Evolutionary conservation across 2,329 filamentous ascomycete species (phyloP).

Genomic region (Plectosphaerella cucumerina): DNA sequence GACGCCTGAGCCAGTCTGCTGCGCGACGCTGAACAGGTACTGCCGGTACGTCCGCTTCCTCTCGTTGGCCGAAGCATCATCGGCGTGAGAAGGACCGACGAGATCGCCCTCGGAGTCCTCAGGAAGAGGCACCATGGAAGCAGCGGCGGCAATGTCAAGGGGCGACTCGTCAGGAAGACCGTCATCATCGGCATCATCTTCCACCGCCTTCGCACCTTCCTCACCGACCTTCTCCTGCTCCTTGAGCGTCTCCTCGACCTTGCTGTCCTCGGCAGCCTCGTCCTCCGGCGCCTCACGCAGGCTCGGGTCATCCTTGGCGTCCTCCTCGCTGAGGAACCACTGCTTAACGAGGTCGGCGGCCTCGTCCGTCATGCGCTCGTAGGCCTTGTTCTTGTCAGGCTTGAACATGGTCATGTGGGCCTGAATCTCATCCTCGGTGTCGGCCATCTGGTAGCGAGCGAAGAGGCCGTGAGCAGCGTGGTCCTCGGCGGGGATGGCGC

Average conservation of each 20-base stretch:
- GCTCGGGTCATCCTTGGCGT: slow-evolving; percentile 40
- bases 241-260: slow-evolving; percentile 25
- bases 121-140: slow-evolving; percentile 43
- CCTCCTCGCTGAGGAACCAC: slow-evolving; percentile 49
- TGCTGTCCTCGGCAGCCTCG: slow-evolving; percentile 23
- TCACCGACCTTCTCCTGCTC: slow-evolving; percentile 18
- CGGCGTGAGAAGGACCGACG: slow-evolving; percentile 22
- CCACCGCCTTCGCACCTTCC: slow-evolving; percentile 16
- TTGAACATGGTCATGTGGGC: slow-evolving; percentile 68
- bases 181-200: slow-evolving; percentile 11
- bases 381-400: slow-evolving; percentile 56
- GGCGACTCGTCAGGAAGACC: slow-evolving; percentile 37
- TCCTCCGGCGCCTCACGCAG: slow-evolving; percentile 35
- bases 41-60: slow-evolving; percentile 38
- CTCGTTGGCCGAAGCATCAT: slow-evolving; percentile 27
- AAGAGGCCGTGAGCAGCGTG: slow-evolving; percentile 37
- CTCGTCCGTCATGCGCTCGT: slow-evolving; percentile 58
- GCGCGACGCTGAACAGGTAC: slow-evolving; percentile 44
- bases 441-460: slow-evolving; percentile 57
- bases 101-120: slow-evolving; percentile 32
- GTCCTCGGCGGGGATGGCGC: slow-evolving; percentile 58
- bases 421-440: slow-evolving; percentile 64
- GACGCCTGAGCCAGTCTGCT: slow-evolving; percentile 42
- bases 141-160: slow-evolving; percentile 49
- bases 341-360: slow-evolving; percentile 52